Evolutionary conservation across 306 rosid genomes (phyloP), one percentile per base, ranked within the genome.

Genomic region (Mimosa pudica): DNA sequence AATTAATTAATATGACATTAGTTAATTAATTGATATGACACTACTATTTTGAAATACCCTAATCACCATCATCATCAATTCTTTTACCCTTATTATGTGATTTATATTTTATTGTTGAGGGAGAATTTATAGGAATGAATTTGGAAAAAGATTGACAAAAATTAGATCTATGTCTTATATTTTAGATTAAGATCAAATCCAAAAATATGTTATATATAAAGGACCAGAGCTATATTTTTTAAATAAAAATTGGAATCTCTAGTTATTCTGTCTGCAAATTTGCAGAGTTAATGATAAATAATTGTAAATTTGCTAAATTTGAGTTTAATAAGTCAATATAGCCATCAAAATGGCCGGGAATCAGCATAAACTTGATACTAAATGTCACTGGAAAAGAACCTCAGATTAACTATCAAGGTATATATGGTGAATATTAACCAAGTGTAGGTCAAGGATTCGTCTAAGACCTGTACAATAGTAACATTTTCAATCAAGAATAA

Each of bases 391-490:
- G 11, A 4, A 30, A 61, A 10, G 8, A 20, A 24, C 36, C 7
- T 4, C 36, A 45, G 60, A 75, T 84, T 30, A 89, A 44, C 89
- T 86, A 86, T 87, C 87, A 87, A 79, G 90, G 30, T 24, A 86
- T 79, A 71, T 87, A 42, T 87, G 89, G 71, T 87, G 84, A 64
- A 87, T 86, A 46, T 84, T 35, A 70, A 84, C 81, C 75, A 79
- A 6, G 62, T 86, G 33, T 65, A 64, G 48, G 55, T 76, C 5
- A 35, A 48, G 48, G 55, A 69, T 66, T n/a, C 54, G 6, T 18
- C 60, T 4, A 8, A 47, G 73, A 88, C 5, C 32, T 55, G 41
- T 68, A n/a, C 14, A 65, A 79, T 42, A 17, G n/a, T 66, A 35
- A 52, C 33, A 52, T n/a, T 66, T 72, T 52, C 60, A 58, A 10